Conservation (phyloP, 2,329 filamentous ascomycete genomes). For the Teratosphaeria viscida region DNA sequence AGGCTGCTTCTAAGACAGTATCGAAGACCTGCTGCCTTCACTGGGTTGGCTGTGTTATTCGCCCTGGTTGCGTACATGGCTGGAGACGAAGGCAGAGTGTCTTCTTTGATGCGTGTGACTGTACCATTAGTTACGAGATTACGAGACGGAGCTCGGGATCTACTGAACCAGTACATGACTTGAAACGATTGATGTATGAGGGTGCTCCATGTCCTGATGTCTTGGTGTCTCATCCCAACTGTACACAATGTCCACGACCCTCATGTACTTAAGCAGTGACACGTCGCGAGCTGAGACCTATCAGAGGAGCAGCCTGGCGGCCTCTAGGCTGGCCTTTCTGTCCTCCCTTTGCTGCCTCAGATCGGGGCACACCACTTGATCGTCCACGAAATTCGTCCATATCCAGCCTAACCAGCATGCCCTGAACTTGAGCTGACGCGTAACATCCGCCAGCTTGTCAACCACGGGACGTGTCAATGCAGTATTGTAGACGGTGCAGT, state of each 20-base stretch:
- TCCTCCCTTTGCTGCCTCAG: not conserved
- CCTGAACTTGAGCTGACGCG: not conserved
- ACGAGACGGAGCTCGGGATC: not conserved
- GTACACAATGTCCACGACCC: not conserved
- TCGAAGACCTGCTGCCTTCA: constrained; percentile 50
- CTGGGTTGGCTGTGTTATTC: constrained; percentile 48
- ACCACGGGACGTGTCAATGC: not conserved
- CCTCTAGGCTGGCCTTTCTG: not conserved
- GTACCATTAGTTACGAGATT: not conserved
- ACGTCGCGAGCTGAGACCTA: not conserved
- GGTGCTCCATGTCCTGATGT: not conserved
- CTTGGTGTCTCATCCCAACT: not conserved
- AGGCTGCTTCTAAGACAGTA: constrained; percentile 48
- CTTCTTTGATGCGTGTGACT: not conserved
- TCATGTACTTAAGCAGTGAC: not conserved
- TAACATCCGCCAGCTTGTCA: not conserved
- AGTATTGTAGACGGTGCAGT: not conserved
- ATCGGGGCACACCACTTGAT: not conserved
- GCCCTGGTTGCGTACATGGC: constrained; percentile 48
- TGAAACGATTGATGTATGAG: not conserved
- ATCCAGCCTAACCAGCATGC: not conserved
- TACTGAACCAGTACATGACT: not conserved
- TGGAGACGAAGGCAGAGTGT: not conserved
- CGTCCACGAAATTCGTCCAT: not conserved
- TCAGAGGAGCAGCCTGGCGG: not conserved